Base-by-base conservation (phyloP, 257 asterid species). In the Handroanthus guayacan region DNA sequence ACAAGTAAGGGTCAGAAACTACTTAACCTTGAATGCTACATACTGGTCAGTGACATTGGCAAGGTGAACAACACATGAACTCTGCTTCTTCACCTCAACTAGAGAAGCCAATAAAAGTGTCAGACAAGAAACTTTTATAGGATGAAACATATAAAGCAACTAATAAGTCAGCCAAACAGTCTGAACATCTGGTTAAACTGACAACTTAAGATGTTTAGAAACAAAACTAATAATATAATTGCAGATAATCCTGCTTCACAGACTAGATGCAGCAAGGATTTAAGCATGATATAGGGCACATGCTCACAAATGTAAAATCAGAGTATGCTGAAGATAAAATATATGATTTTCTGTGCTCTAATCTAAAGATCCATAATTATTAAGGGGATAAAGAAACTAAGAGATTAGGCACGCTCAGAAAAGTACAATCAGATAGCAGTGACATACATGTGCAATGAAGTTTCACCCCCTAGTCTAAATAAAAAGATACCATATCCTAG, bases 1-100 rank as follows among this genome's bases (percentile, higher is more conserved):
- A 74, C 64, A 62, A 54, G 51, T 55, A 45, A 77, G 12, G 54
- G 62, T 52, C 60, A 50, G 47, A 82, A 81, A 79, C 66, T 64
- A 71, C 71, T 81, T 63, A 70, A 91, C 97, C 98, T 94, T 94
- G 89, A 90, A 94, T 61, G 94, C 97, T 47, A 94, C 94, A 83
- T 82, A 90, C 55, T 94, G 95, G 74, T 89, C 97, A 9, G 94
- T 84, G 84, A 78, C 78, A 83, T 94, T 93, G 79, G 85, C 76
- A 80, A 93, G 87, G 78, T 84, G 85, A 74, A 90, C 95, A 31
- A 84, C 67, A 67, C 90, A 86, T 34, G 90, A 78, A 75, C 94
- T 88, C 88, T 91, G 96, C 76, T 91, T 91, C 93, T 87, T 91
- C 81, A 90, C 77, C 90, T 91, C 98, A 87, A 87, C 98, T 93